Evolutionary conservation across 1,284 basidiomycete genomes (phyloP).

Genomic region (Hemileia vastatrix): DNA sequence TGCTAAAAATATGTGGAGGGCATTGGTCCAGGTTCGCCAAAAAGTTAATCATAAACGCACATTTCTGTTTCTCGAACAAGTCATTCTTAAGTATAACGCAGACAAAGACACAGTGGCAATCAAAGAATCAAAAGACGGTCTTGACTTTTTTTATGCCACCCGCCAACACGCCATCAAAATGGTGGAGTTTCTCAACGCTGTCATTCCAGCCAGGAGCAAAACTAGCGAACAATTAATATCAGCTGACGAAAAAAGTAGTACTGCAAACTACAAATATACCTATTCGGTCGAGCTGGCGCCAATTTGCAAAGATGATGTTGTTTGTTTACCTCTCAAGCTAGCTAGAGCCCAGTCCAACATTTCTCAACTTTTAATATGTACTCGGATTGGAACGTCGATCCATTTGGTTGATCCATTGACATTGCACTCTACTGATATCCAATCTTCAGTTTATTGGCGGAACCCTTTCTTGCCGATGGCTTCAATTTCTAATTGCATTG

Average conservation of each 20-base stretch:
- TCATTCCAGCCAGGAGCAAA: constrained; percentile 80
- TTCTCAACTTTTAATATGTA: constrained; percentile 72
- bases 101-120: constrained; percentile 93
- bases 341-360: constrained; percentile 80
- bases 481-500: constrained; percentile 71
- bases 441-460: constrained; percentile 79
- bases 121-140: constrained; percentile 83
- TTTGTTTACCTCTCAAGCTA: constrained; percentile 73
- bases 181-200: constrained; percentile 83
- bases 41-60: constrained; percentile 97
- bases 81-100: constrained; percentile 91
- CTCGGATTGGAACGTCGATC: constrained; percentile 80
- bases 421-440: constrained; percentile 70
- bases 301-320: constrained; percentile 94
- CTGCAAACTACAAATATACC: constrained; percentile 94
- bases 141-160: constrained; percentile 92
- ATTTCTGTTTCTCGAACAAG: constrained; percentile 93
- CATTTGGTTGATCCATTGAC: constrained; percentile 84
- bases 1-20: constrained; percentile 98
- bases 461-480: constrained; percentile 75
- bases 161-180: constrained; percentile 89
- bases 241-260: constrained; percentile 79
- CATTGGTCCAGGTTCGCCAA: constrained; percentile 91
- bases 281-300: constrained; percentile 96
- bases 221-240: constrained; percentile 87